A percentile compares a stretch with the other conserved stretches of the same genome.
phyloP scores from a whole-genome alignment of 176 grass and related monocot species.

The Carex parvula region DNA sequence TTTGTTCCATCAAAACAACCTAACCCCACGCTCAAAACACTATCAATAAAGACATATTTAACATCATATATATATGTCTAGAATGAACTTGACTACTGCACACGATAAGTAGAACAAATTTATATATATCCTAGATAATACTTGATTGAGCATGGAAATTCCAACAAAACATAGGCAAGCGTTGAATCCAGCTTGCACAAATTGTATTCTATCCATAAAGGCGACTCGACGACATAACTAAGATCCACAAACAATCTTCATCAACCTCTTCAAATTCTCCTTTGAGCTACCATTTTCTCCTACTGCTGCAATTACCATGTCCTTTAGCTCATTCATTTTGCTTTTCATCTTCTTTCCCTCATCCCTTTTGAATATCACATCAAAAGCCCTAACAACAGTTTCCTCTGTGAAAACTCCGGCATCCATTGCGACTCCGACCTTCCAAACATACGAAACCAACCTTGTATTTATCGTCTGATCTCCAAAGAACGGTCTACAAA shows the following conservation, averaged over 20 bases:
- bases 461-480: constrained; percentile 29
- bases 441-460: constrained; percentile 24
- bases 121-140: no score
- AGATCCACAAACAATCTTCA: constrained; percentile 20
- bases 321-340: constrained; percentile 14
- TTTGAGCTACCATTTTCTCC: not conserved
- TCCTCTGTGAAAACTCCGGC: constrained; percentile 14
- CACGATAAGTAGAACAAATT: no score
- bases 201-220: not conserved
- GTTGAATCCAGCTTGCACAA: no score
- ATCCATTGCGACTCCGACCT: constrained; percentile 13
- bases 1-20: not conserved
- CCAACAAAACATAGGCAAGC: no score
- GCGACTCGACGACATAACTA: no score
- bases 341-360: constrained; percentile 28
- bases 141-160: no score
- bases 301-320: constrained; percentile 3
- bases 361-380: constrained; percentile 11
- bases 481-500: constrained; percentile 33
- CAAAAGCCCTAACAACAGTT: not conserved
- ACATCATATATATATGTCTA: no score
- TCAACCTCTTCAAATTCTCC: constrained; percentile 19
- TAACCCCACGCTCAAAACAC: not conserved
- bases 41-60: not conserved
- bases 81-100: no score